Conservation (phyloP, 345 rosid species). For the Xanthoceras sorbifolium region DNA sequence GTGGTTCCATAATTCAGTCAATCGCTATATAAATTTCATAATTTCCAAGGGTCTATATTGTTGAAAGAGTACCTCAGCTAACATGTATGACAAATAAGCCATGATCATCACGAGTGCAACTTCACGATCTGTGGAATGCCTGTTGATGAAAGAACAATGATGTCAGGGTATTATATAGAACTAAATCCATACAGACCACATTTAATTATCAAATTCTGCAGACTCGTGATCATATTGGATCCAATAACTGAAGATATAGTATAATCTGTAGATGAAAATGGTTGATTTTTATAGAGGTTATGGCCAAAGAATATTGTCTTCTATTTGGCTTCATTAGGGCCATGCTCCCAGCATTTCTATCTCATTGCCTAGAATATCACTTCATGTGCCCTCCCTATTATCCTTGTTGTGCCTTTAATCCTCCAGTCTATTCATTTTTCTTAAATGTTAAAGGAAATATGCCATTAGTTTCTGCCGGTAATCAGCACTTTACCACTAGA, state of each 20-base stretch:
- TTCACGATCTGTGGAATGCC: constrained; percentile 77
- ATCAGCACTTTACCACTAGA: neutral
- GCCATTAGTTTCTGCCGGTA: neutral
- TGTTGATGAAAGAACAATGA: constrained; percentile 23
- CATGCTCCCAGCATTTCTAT: neutral
- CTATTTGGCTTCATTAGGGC: neutral
- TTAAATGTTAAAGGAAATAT: neutral
- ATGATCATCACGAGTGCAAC: constrained; percentile 66
- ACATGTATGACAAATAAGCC: constrained; percentile 68
- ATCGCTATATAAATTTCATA: neutral
- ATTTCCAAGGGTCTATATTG: neutral
- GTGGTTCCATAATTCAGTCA: neutral
- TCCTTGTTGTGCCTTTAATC: no score
- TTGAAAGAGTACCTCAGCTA: constrained; percentile 62
- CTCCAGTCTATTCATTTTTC: no score
- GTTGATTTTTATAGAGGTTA: neutral
- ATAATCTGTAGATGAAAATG: neutral
- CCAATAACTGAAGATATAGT: neutral
- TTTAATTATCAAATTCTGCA: neutral
- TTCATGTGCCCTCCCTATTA: neutral
- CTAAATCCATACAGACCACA: neutral
- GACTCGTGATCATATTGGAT: neutral
- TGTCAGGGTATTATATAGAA: constrained; percentile 5
- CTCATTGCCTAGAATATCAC: neutral
- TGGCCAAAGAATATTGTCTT: neutral